Base-by-base conservation (phyloP, 2,329 filamentous ascomycete species). In the Tolypocladium sp. region DNA sequence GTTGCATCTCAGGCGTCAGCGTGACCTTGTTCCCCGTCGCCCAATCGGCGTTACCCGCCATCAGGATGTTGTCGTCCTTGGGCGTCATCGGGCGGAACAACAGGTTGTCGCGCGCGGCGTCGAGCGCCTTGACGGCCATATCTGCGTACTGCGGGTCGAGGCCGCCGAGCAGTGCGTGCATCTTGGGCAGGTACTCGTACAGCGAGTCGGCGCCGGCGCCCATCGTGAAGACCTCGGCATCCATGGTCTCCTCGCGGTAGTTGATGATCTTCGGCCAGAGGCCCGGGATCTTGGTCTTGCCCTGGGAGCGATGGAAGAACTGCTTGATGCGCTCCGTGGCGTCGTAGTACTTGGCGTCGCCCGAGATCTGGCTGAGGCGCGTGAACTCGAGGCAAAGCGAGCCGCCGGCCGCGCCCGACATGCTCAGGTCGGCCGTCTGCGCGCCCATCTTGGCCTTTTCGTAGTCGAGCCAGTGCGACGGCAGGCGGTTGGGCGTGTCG, bases 361-460 rank as follows among this genome's bases (percentile, higher is more conserved):
- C 84, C 0, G 89, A 91, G 60, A 92, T 75, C 72, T 92, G 89
- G 25, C 86, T 85, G 53, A 93, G 77, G 7, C 89, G 79, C 2
- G 87, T 91, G 68, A 92, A 91, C 68, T 92, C 89, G 60, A 93
- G 71, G 10, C 84, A 85, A 59, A 92, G 77, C 12, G 87, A 89
- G 38, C 88, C 89, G 20, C 74, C 73, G n/a, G 76, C 77, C 35
- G 79, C 79, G 9, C 73, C 71, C 3, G 75, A 72, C 64, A 78
- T 76, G 57, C 66, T 68, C 17, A 62, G 60, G 49, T 75, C 70
- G 27, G 73, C 73, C 8, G 55, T 60, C 55, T 78, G 74, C 42
- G 62, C 60, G 37, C 77, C 78, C 10, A 66, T 61, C 57, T 71
- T 74, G 27, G 76, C 77, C 33, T 69, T 68, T 8, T 67, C 60